phyloP scores from a whole-genome alignment of 2,329 filamentous ascomycete genomes.

The Fusarium pseudograminearum region DNA sequence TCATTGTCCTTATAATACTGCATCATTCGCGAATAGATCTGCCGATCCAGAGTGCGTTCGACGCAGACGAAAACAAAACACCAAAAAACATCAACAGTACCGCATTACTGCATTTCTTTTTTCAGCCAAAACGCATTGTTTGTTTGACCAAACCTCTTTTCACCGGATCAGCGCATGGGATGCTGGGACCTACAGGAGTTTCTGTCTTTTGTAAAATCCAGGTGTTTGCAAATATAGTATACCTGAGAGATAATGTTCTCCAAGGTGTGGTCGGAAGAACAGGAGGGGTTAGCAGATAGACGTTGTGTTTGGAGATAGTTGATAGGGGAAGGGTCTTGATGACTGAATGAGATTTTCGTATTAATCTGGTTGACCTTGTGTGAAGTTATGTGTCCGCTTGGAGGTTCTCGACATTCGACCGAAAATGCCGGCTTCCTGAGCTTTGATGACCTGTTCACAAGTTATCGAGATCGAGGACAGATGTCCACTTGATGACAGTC shows the following conservation, averaged over 20 bases:
- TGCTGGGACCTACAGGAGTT: constrained; percentile 41
- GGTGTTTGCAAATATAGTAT: constrained; percentile 20
- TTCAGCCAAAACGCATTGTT: constrained; percentile 24
- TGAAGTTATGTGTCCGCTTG: background rate
- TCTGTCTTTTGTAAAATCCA: constrained; percentile 34
- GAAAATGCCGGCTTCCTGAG: background rate
- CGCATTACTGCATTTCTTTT: constrained; percentile 15
- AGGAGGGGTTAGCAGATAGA: constrained; percentile 37
- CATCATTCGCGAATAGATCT: constrained; percentile 30
- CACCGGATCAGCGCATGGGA: constrained; percentile 34
- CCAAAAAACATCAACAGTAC: constrained; percentile 35
- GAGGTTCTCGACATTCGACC: background rate
- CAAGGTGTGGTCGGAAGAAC: constrained; percentile 33
- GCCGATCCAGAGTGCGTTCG: constrained; percentile 19
- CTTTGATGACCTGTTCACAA: background rate
- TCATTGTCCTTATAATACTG: constrained; percentile 35
- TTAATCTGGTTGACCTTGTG: constrained; percentile 7
- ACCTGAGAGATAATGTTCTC: constrained; percentile 39
- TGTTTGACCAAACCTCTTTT: constrained; percentile 35
- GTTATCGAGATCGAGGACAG: constrained; percentile 16
- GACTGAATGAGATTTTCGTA: constrained; percentile 48
- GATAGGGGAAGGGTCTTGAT: constrained; percentile 39
- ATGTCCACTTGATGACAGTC: constrained; percentile 18
- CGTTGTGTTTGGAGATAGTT: constrained; percentile 38
- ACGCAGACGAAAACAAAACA: constrained; percentile 33